Base-by-base conservation (phyloP, 2,329 filamentous ascomycete genomes). In the Lachnellula cervina region DNA sequence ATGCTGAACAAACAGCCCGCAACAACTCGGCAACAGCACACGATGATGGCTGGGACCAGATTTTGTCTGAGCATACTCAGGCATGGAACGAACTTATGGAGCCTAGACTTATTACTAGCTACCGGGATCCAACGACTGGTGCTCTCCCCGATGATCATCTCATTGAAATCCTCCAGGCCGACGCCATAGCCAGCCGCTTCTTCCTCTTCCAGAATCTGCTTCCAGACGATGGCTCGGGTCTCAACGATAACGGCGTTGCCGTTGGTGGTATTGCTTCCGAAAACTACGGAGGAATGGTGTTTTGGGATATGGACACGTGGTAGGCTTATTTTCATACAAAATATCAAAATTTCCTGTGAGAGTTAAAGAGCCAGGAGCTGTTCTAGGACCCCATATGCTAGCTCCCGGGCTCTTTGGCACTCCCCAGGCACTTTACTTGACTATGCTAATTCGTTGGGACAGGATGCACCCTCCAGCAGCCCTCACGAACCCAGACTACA, bases 251-350 rank as follows among this genome's bases (percentile, higher is more conserved):
- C 67, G 86, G 83, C 57, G 80, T 88, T 50, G 73, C 80, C 3
- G 84, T 87, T 14, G 81, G 83, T 55, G 85, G 85, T 0, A 70
- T 88, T 21, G 80, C 78, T 0, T 83, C 82, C 5, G 83, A 86
- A 61, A 82, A 80, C 14, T 88, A 88, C 60, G 85, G 74, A 23
- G 84, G 84, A 0, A 72, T 76, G 49, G 54, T 65, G 11, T 70
- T 70, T 50, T 70, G 68, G 68, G 68, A 70, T 50, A 59, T 62
- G 35, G 66, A 69, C 7, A 28, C 25, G 7, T 28, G 25, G 25
- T 28, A 28, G 7, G 25, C 7, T 2, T 28, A 28, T 28, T 9
- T 9, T 8, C 25, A 28, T 28, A 28, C 25, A 8, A 28, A 9
- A 9, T 8, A 8, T 7, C 25, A 28, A 2, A 2, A 8, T 28